A percentile compares a stretch with the other conserved stretches of the same genome.
Evolutionary conservation across 2,329 filamentous ascomycete genomes (phyloP).

Genomic region (Phialophora tarda): DNA sequence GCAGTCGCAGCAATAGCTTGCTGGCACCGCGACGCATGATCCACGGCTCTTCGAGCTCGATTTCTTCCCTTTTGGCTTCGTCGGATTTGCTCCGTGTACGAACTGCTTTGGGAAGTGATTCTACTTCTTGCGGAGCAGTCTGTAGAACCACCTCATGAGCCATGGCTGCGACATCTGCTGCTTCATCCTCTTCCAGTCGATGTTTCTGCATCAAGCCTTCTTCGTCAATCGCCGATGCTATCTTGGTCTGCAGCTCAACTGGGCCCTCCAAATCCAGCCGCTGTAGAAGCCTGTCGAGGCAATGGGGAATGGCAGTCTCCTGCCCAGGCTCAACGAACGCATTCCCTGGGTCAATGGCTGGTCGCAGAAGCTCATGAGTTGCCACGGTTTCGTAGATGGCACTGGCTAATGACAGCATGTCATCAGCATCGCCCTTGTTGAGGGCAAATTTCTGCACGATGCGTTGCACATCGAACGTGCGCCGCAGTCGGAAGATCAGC

Average conservation of each 20-base stretch:
- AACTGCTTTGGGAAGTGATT: conserved; percentile 60
- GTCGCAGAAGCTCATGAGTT: conserved; percentile 50
- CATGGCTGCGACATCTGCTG: conserved; percentile 71
- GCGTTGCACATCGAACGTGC: conserved; percentile 83
- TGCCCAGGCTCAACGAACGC: background rate
- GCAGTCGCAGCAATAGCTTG: conserved; percentile 66
- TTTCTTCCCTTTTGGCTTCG: conserved; percentile 45
- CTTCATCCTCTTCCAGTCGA: conserved; percentile 73
- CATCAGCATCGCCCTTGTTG: conserved; percentile 88
- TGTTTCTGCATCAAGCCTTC: conserved; percentile 85
- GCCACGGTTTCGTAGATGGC: conserved; percentile 79
- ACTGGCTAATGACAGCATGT: conserved; percentile 79
- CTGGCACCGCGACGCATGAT: conserved; percentile 73
- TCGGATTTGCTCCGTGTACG: conserved; percentile 42
- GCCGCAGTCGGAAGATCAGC: conserved; percentile 69
- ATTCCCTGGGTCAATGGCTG: conserved; percentile 35
- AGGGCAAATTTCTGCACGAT: conserved; percentile 93
- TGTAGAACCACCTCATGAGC: conserved; percentile 72
- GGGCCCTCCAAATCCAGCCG: conserved; percentile 73
- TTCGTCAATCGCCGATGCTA: conserved; percentile 84
- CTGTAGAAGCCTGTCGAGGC: conserved; percentile 51
- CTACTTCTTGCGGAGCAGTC: conserved; percentile 67
- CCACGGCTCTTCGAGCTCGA: conserved; percentile 60
- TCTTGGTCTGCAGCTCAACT: conserved; percentile 69
- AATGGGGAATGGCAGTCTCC: background rate